A percentile compares a stretch with the other conserved stretches of the same genome.
Evolutionary conservation across 2,329 filamentous ascomycete genomes (phyloP).

Genomic region (Zasmidium cellare): DNA sequence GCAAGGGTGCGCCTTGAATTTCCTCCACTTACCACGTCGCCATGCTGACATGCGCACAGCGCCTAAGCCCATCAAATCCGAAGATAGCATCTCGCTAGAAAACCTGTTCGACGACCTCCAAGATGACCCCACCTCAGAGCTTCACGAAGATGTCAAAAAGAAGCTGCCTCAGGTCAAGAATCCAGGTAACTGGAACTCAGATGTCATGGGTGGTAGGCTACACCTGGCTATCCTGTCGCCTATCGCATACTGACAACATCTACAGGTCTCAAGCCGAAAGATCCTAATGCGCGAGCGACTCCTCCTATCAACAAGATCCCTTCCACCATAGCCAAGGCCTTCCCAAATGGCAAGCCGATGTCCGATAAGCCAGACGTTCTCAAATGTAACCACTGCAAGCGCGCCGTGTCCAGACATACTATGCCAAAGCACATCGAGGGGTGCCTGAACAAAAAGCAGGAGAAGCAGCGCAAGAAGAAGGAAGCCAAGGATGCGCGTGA

Average conservation of each 20-base stretch:
- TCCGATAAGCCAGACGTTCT: conserved; percentile 78
- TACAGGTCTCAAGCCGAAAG: conserved; percentile 22
- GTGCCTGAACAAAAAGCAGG: conserved; percentile 80
- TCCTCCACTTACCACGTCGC: conserved; percentile 1
- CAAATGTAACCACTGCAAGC: conserved; percentile 90
- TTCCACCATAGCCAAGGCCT: conserved; percentile 73
- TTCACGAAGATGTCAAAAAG: conserved; percentile 31
- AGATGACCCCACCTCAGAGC: conserved; percentile 17
- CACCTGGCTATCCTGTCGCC: neutral
- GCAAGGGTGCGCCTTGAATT: conserved; percentile 29
- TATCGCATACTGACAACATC: neutral
- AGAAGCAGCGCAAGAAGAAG: conserved; percentile 61
- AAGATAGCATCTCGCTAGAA: conserved; percentile 26
- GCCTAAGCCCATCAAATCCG: conserved; percentile 21
- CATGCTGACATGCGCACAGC: conserved; percentile 23
- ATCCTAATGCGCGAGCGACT: conserved; percentile 9
- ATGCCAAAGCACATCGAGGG: conserved; percentile 78
- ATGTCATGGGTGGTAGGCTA: conserved; percentile 26
- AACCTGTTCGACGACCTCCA: conserved; percentile 33
- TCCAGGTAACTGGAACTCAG: conserved; percentile 35
- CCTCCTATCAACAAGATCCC: conserved; percentile 62
- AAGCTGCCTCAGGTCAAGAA: conserved; percentile 33
- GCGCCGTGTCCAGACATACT: conserved; percentile 73
- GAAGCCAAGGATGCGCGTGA: conserved; percentile 62
- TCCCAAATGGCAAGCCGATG: conserved; percentile 77